These are phyloP conservation scores for Pisolithus thermaeus DNA, from an alignment of 1,284 basidiomycete species.

Conservation along the genomic window DNA sequence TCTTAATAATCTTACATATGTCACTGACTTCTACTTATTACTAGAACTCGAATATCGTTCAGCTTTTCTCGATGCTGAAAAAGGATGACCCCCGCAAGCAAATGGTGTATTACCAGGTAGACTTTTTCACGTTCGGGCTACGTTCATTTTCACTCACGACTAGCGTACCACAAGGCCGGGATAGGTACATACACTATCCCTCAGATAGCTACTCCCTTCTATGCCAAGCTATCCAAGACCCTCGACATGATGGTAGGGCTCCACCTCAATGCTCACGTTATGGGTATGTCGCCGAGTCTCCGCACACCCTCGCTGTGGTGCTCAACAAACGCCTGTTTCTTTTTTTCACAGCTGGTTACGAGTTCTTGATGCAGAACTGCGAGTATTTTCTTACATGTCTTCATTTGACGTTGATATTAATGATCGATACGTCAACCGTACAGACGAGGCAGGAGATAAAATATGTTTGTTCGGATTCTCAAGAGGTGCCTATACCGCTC, in stretches of 20 bases:
- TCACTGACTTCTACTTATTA: conserved; percentile 26
- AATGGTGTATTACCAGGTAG: conserved; percentile 54
- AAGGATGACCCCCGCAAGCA: conserved; percentile 46
- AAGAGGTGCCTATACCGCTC: conserved; percentile 51
- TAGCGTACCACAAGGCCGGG: conserved; percentile 33
- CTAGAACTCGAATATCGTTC: conserved; percentile 44
- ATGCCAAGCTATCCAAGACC: conserved; percentile 34
- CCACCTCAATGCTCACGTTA: conserved; percentile 45
- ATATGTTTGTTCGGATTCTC: conserved; percentile 48
- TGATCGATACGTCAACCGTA: not conserved
- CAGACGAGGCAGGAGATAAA: conserved; percentile 37
- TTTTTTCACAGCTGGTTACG: conserved; percentile 41
- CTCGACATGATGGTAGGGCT: conserved; percentile 45
- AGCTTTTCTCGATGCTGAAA: conserved; percentile 47
- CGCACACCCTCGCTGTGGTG: not conserved
- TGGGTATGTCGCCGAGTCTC: conserved; percentile 28
- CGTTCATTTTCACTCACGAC: not conserved
- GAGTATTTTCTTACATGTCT: conserved; percentile 10
- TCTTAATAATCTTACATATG: not conserved
- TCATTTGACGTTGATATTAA: not conserved
- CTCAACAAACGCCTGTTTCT: not conserved
- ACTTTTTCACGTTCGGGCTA: conserved; percentile 3
- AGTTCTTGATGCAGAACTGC: conserved; percentile 59
- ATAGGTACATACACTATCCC: conserved; percentile 50
- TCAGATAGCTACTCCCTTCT: conserved; percentile 38